Evolutionary conservation across 1,284 basidiomycete species (phyloP).

Genomic region (Ustilago lituana): DNA sequence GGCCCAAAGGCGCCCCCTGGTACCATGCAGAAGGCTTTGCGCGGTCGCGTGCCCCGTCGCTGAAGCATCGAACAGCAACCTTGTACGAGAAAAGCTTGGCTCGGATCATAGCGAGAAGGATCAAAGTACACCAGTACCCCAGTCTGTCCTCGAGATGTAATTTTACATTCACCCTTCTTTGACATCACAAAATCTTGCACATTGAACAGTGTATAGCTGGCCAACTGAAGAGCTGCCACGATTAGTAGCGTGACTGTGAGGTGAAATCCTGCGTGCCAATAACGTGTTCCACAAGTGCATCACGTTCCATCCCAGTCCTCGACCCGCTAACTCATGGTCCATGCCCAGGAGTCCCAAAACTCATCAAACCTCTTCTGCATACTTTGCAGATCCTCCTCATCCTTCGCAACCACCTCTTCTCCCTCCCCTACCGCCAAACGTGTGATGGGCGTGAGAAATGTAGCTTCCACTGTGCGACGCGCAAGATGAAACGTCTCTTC

Average conservation of each 20-base stretch:
- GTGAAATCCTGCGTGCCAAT: no score
- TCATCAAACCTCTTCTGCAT: constrained; percentile 2
- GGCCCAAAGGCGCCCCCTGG: constrained; percentile 61
- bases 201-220: no score
- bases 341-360: constrained; percentile 6
- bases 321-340: no score
- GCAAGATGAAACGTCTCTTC: constrained; percentile 12
- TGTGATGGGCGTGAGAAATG: constrained; percentile 5
- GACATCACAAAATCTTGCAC: neutral
- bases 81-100: no score
- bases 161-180: neutral
- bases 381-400: neutral
- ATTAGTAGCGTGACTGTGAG: no score
- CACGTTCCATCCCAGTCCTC: no score
- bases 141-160: constrained; percentile 2
- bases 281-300: no score
- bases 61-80: no score
- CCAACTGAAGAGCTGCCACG: no score
- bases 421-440: neutral
- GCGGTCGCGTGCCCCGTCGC: constrained; percentile 49
- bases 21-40: constrained; percentile 62
- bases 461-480: constrained; percentile 3
- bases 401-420: neutral
- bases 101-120: no score
- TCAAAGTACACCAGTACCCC: no score